Evolutionary conservation across 129 eudicot genomes (phyloP).

Genomic region (Mikania micrantha): DNA sequence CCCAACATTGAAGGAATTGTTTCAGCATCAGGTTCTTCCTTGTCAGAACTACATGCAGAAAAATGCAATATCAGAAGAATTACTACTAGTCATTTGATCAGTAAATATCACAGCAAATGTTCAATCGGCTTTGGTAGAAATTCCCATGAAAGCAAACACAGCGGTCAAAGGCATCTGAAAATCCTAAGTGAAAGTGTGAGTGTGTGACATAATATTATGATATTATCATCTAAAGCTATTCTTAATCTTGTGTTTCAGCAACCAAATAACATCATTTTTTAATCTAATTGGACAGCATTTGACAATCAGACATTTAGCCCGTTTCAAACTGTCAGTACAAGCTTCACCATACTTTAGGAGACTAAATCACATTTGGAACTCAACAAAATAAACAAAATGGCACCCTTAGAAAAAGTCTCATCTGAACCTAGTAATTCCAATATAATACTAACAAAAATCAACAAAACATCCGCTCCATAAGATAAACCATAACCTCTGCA

Average conservation of each 20-base stretch:
- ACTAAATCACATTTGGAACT: background rate
- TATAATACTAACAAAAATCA: background rate
- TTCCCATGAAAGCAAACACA: background rate
- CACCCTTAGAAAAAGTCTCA: background rate
- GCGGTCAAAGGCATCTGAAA: background rate
- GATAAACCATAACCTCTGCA: background rate
- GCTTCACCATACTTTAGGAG: background rate
- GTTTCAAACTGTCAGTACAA: no score
- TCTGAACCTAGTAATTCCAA: background rate
- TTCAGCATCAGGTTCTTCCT: constrained; percentile 95
- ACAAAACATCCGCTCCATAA: background rate
- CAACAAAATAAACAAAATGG: background rate
- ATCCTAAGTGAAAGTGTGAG: background rate
- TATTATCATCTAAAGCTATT: background rate
- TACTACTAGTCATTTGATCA: background rate
- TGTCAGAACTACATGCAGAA: constrained; percentile 70
- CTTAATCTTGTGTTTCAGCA: background rate
- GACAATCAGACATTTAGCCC: no score
- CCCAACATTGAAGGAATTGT: constrained; percentile 77
- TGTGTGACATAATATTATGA: no score
- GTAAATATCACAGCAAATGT: background rate
- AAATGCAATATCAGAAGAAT: constrained; percentile 8
- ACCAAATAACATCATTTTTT: no score
- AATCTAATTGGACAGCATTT: no score
- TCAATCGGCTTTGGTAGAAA: background rate